phyloP scores from a whole-genome alignment of 352 stramenopile genomes.

The Phytophthora citricola region DNA sequence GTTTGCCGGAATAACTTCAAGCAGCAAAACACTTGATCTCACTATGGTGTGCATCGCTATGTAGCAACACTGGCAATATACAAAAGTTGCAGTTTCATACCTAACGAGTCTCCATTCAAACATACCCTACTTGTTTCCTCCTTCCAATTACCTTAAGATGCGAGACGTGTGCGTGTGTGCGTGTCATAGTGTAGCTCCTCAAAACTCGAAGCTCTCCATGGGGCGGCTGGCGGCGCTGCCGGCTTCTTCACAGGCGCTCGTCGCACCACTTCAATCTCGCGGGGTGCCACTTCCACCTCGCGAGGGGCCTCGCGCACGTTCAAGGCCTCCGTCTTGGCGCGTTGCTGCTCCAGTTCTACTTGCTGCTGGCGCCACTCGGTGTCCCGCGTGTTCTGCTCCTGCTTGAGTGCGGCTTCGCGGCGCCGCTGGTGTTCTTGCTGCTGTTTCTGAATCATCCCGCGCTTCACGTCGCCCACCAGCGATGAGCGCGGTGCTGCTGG shows the following conservation, averaged over 20 bases:
- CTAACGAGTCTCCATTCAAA: conserved; percentile 33
- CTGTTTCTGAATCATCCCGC: conserved; percentile 72
- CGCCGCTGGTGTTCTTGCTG: conserved; percentile 67
- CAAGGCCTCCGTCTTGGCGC: conserved; percentile 28
- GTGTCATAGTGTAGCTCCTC: conserved; percentile 27
- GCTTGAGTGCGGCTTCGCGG: conserved; percentile 62
- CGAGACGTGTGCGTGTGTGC: conserved; percentile 16
- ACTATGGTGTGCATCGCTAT: conserved; percentile 6
- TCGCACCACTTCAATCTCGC: conserved; percentile 54
- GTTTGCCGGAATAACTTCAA: conserved; percentile 19
- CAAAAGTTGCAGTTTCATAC: conserved; percentile 21
- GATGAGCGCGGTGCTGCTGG: conserved; percentile 52
- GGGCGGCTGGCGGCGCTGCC: conserved; percentile 16
- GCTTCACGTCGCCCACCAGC: conserved; percentile 70
- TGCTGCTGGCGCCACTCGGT: conserved; percentile 38
- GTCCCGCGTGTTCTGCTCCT: conserved; percentile 47
- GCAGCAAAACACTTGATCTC: neutral
- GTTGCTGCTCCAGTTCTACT: conserved; percentile 41
- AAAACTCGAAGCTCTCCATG: conserved; percentile 56
- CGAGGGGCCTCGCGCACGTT: conserved; percentile 27
- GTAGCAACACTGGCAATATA: conserved; percentile 7
- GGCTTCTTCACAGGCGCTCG: conserved; percentile 44
- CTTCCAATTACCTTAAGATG: conserved; percentile 30
- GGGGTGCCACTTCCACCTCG: conserved; percentile 44
- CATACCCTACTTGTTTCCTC: conserved; percentile 29